A percentile compares a stretch with the other conserved stretches of the same genome.
Evolutionary conservation across 768 basidiomycete species (phyloP).

Genomic region (Calocera cornea): DNA sequence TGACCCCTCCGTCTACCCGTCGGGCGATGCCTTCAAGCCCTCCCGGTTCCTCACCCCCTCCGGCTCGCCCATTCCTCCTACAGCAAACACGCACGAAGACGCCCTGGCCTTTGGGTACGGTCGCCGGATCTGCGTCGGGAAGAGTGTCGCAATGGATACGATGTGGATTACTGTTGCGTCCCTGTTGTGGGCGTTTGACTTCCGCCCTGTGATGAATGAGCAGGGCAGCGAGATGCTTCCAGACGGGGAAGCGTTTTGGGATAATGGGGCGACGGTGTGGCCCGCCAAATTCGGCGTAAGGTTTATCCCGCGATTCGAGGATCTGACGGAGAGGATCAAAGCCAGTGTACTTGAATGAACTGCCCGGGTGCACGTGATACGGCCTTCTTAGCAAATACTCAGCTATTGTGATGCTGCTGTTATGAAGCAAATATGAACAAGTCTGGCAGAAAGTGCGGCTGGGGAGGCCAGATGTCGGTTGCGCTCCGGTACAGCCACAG

Average conservation of each 20-base stretch:
- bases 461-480: too few species aligned
- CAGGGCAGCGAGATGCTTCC: not conserved
- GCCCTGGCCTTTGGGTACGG: conserved; percentile 8
- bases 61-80: not conserved
- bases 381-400: too few species aligned
- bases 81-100: not conserved
- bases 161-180: conserved; percentile 5
- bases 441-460: too few species aligned
- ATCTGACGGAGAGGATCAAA: not conserved
- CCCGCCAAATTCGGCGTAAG: not conserved
- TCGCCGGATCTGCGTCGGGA: conserved; percentile 7
- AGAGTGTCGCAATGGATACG: conserved; percentile 4
- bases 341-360: not conserved
- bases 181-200: conserved; percentile 10
- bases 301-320: not conserved
- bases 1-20: not conserved
- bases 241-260: not conserved
- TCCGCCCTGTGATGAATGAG: not conserved
- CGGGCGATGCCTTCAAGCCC: not conserved
- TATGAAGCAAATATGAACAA: too few species aligned
- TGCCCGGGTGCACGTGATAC: too few species aligned
- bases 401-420: too few species aligned
- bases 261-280: not conserved
- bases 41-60: not conserved
- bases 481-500: too few species aligned